phyloP scores from a whole-genome alignment of 805 yeast genomes.

The Candida orba region DNA sequence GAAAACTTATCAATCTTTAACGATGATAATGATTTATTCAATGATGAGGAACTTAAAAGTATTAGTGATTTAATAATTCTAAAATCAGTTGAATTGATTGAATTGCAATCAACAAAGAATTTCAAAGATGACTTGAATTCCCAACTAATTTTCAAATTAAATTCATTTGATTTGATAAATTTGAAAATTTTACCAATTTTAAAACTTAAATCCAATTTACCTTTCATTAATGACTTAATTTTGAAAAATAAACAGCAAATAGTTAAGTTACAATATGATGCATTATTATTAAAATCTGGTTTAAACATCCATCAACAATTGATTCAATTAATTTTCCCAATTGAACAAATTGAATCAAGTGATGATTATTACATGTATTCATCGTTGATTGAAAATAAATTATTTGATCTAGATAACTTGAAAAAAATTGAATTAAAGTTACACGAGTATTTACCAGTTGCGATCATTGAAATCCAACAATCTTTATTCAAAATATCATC shows the following conservation, averaged over 20 bases:
- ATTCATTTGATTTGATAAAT: conserved; percentile 52
- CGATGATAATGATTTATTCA: conserved; percentile 32
- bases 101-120: conserved; percentile 23
- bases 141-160: conserved; percentile 39
- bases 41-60: conserved; percentile 27
- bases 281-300: conserved; percentile 44
- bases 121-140: conserved; percentile 23
- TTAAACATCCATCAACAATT: conserved; percentile 55
- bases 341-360: conserved; percentile 41
- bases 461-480: conserved; percentile 53
- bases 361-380: conserved; percentile 57
- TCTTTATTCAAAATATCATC: conserved; percentile 54
- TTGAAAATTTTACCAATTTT: conserved; percentile 44
- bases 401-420: conserved; percentile 41
- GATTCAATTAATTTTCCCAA: conserved; percentile 65
- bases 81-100: conserved; percentile 26
- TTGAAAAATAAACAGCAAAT: conserved; percentile 31
- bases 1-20: conserved; percentile 48
- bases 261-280: conserved; percentile 37
- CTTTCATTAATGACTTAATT: conserved; percentile 28
- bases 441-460: conserved; percentile 49
- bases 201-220: conserved; percentile 30
- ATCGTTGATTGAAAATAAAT: conserved; percentile 55
- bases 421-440: conserved; percentile 37
- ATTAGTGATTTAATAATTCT: conserved; percentile 39